Evolutionary conservation across 768 basidiomycete species (phyloP).

Genomic region (Tricholoma hemisulphureum): DNA sequence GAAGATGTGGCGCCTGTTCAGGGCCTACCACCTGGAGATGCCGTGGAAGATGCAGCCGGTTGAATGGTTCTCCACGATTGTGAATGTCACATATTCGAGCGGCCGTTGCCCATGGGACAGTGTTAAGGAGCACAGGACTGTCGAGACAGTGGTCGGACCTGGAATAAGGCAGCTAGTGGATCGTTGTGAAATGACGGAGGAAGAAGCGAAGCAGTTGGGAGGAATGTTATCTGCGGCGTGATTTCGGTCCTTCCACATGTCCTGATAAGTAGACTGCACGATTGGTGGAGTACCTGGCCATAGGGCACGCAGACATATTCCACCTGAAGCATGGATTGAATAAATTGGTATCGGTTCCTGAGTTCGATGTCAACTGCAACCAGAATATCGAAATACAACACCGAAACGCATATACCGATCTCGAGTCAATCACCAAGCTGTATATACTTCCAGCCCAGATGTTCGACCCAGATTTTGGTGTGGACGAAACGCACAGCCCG

Average conservation of each 20-base stretch:
- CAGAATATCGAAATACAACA: conserved; percentile 67
- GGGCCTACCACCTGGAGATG: conserved; percentile 3
- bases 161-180: conserved; percentile 9
- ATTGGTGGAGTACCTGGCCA: no score
- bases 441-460: conserved; percentile 81
- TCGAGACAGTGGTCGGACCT: conserved; percentile 5
- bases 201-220: conserved; percentile 10
- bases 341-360: no score
- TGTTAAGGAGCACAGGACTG: conserved; percentile 5
- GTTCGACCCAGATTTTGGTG: conserved; percentile 85
- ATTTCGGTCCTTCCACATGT: background rate
- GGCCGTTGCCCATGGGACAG: background rate
- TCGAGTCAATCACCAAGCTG: conserved; percentile 83
- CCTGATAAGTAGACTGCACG: background rate
- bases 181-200: conserved; percentile 14
- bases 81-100: conserved; percentile 13
- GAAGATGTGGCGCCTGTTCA: conserved; percentile 19
- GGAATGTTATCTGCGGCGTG: conserved; percentile 5
- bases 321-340: background rate
- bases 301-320: no score
- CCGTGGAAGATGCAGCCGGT: conserved; percentile 12
- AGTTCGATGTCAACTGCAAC: no score
- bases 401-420: conserved; percentile 66
- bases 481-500: conserved; percentile 79
- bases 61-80: conserved; percentile 15